phyloP scores from a whole-genome alignment of 495 filamentous ascomycete genomes.

The Immersiella caudata region DNA sequence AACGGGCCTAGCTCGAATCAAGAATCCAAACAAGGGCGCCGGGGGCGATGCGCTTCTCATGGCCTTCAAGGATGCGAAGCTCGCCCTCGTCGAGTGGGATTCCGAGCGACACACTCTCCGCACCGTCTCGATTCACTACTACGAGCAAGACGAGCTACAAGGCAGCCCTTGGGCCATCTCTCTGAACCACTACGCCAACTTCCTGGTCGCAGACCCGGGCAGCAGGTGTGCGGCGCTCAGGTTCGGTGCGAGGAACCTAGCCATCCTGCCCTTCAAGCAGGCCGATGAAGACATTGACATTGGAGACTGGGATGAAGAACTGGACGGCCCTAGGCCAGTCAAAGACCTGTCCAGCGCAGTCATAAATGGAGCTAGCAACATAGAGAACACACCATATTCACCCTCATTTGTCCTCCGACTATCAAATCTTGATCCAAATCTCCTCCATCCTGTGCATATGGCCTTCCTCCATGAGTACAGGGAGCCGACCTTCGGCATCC shows the following conservation, averaged over 20 bases:
- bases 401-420: conserved; percentile 90
- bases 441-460: conserved; percentile 86
- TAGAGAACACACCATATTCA: conserved; percentile 74
- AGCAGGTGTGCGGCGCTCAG: conserved; percentile 92
- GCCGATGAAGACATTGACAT: conserved; percentile 85
- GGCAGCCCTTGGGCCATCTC: conserved; percentile 74
- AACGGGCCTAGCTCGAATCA: conserved; percentile 77
- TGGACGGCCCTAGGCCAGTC: conserved; percentile 61
- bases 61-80: conserved; percentile 84
- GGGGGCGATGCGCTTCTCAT: conserved; percentile 84
- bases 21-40: conserved; percentile 66
- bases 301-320: conserved; percentile 82
- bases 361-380: conserved; percentile 57
- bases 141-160: conserved; percentile 86
- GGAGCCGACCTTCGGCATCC: conserved; percentile 93
- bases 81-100: conserved; percentile 95
- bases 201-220: conserved; percentile 84
- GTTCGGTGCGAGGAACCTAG: conserved; percentile 84
- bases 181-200: conserved; percentile 69
- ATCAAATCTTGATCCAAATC: conserved; percentile 80
- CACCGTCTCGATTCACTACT: conserved; percentile 95
- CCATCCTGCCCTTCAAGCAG: conserved; percentile 91
- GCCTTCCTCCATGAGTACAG: conserved; percentile 96
- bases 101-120: conserved; percentile 71
- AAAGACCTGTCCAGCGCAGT: conserved; percentile 47